Conservation (phyloP, 352 stramenopile genomes). For the Peronosclerospora sorghi region DNA sequence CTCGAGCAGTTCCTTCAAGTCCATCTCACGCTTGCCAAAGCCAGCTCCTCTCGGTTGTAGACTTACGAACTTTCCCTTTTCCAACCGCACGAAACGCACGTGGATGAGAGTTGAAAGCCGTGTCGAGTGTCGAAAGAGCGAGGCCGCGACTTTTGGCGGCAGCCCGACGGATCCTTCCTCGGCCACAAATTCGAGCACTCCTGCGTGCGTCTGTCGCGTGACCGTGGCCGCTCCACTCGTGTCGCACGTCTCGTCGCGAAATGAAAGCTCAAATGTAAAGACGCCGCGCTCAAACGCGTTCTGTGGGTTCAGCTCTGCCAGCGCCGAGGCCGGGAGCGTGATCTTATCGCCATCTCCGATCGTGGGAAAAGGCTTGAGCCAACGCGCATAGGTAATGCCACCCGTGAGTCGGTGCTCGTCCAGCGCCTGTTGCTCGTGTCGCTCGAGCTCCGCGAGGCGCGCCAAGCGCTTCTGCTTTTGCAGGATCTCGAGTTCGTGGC, state of each 20-base stretch:
- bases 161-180: constrained; percentile 66
- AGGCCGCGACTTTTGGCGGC: constrained; percentile 65
- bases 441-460: constrained; percentile 45
- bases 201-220: constrained; percentile 42
- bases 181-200: constrained; percentile 74
- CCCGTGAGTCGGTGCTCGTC: constrained; percentile 63
- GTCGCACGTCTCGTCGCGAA: neutral
- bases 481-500: constrained; percentile 29
- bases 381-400: constrained; percentile 50
- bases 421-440: constrained; percentile 34
- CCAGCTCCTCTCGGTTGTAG: constrained; percentile 55
- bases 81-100: constrained; percentile 63
- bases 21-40: constrained; percentile 66
- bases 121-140: constrained; percentile 27
- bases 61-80: constrained; percentile 54
- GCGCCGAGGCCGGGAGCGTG: constrained; percentile 54
- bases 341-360: constrained; percentile 63
- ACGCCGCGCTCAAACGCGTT: constrained; percentile 63
- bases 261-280: constrained; percentile 75
- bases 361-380: constrained; percentile 37
- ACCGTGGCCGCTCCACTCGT: neutral
- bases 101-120: constrained; percentile 28
- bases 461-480: constrained; percentile 38
- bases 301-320: constrained; percentile 70
- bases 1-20: constrained; percentile 76